Evolutionary conservation across 129 eudicot species (phyloP).

Genomic region (Saposhnikovia divaricata): DNA sequence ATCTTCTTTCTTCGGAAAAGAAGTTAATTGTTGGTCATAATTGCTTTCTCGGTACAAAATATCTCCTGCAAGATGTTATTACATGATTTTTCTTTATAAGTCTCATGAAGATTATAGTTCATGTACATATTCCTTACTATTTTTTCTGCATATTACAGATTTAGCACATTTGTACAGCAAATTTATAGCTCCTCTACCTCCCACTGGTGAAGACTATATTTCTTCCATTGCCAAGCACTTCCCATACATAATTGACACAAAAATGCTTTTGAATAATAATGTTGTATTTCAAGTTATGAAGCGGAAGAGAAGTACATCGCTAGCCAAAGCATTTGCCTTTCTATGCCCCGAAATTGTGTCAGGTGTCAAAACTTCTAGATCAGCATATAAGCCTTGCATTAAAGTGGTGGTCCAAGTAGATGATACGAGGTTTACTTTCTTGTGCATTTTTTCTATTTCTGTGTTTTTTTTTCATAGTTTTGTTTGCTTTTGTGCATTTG

Average conservation of each 20-base stretch:
- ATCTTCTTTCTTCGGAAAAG: constrained; percentile 69
- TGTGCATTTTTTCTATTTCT: not conserved
- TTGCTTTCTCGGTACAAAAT: constrained; percentile 78
- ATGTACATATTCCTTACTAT: constrained; percentile 1
- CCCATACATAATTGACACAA: constrained; percentile 78
- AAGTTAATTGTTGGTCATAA: constrained; percentile 94
- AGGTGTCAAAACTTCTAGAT: constrained; percentile 25
- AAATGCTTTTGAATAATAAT: constrained; percentile 54
- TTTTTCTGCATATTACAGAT: constrained; percentile 43
- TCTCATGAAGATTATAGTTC: constrained; percentile 2
- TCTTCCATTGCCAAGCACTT: constrained; percentile 45
- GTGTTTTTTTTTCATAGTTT: not conserved
- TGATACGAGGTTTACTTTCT: constrained; percentile 65
- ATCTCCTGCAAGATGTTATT: not conserved
- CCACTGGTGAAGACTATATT: constrained; percentile 54
- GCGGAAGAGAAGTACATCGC: constrained; percentile 62
- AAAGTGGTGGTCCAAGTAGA: constrained; percentile 94
- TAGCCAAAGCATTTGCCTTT: constrained; percentile 71
- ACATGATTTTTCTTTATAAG: not conserved
- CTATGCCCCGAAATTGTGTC: constrained; percentile 69
- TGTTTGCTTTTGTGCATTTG: not conserved
- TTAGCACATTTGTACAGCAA: constrained; percentile 78
- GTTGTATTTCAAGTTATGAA: constrained; percentile 31
- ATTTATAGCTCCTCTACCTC: constrained; percentile 85
- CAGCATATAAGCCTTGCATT: constrained; percentile 29